phyloP scores from a whole-genome alignment of 202 grass and related monocot species.

The Panicum virgatum region DNA sequence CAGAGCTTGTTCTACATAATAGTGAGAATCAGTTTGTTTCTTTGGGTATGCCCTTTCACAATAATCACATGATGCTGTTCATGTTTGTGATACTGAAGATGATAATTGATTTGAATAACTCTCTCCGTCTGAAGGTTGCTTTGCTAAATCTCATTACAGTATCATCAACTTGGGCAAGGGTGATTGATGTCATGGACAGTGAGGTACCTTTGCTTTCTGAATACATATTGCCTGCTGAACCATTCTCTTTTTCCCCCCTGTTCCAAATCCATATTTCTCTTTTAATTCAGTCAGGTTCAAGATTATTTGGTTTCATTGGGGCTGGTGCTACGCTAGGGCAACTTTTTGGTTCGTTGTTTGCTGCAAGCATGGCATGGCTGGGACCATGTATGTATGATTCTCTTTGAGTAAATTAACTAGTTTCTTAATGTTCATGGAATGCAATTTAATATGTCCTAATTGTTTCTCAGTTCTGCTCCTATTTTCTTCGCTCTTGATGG shows the following conservation, averaged over 20 bases:
- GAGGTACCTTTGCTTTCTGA: conserved; percentile 48
- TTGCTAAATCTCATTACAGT: conserved; percentile 96
- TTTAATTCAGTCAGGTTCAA: conserved; percentile 91
- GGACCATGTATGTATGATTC: conserved; percentile 70
- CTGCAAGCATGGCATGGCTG: conserved; percentile 83
- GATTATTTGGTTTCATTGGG: conserved; percentile 93
- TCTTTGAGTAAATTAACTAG: neutral
- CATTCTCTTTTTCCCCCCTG: neutral
- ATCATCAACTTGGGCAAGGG: conserved; percentile 94
- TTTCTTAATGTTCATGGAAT: conserved; percentile 22
- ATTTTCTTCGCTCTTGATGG: conserved; percentile 85
- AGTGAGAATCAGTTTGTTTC: no score
- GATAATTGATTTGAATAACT: conserved; percentile 31
- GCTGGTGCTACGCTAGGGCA: conserved; percentile 93
- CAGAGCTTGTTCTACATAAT: neutral
- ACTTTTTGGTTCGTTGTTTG: conserved; percentile 24
- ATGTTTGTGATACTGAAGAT: neutral
- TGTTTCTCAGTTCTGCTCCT: conserved; percentile 66
- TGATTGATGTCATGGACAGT: conserved; percentile 95
- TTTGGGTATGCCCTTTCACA: conserved; percentile 57
- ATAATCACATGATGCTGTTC: neutral
- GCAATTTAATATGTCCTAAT: conserved; percentile 13
- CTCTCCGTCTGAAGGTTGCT: conserved; percentile 59
- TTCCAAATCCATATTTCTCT: conserved; percentile 45
- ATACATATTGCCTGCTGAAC: no score